phyloP scores from a whole-genome alignment of 495 filamentous ascomycete species.

The Baudoinia panamericana region DNA sequence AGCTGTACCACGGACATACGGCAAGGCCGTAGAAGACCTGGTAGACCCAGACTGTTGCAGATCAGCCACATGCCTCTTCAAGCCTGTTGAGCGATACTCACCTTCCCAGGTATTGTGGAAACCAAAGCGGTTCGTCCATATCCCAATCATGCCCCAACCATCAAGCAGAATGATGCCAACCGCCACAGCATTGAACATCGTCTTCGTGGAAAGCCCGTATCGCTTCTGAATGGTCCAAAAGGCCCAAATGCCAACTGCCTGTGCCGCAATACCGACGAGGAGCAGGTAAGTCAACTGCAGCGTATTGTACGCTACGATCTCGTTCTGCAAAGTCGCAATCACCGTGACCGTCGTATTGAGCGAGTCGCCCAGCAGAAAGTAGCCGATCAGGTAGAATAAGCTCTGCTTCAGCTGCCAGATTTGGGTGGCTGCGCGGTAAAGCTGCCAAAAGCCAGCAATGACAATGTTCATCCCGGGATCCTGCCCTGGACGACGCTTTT shows the following conservation, averaged over 20 bases:
- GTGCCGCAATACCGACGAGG: conserved; percentile 49
- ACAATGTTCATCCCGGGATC: conserved; percentile 33
- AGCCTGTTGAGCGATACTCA: neutral
- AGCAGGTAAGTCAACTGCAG: conserved; percentile 48
- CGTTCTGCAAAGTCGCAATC: conserved; percentile 49
- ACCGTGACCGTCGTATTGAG: conserved; percentile 58
- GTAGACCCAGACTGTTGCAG: conserved; percentile 30
- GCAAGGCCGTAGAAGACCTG: conserved; percentile 52
- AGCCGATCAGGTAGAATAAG: conserved; percentile 49
- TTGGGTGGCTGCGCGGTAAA: conserved; percentile 42
- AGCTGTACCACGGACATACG: conserved; percentile 57
- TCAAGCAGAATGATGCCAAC: conserved; percentile 45
- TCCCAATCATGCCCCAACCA: conserved; percentile 55
- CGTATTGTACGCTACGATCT: conserved; percentile 47
- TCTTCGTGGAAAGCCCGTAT: conserved; percentile 42
- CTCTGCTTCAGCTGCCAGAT: conserved; percentile 53
- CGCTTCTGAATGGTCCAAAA: conserved; percentile 47
- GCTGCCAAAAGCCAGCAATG: conserved; percentile 45
- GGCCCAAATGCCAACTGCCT: conserved; percentile 47
- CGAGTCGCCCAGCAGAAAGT: conserved; percentile 52
- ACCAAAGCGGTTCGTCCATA: conserved; percentile 48
- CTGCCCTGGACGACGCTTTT: conserved; percentile 49
- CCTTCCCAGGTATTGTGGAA: conserved; percentile 53
- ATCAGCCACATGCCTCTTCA: neutral
- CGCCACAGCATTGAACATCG: conserved; percentile 50